Conservation (phyloP, 2,329 filamentous ascomycete species). For the Phialophora expanda region DNA sequence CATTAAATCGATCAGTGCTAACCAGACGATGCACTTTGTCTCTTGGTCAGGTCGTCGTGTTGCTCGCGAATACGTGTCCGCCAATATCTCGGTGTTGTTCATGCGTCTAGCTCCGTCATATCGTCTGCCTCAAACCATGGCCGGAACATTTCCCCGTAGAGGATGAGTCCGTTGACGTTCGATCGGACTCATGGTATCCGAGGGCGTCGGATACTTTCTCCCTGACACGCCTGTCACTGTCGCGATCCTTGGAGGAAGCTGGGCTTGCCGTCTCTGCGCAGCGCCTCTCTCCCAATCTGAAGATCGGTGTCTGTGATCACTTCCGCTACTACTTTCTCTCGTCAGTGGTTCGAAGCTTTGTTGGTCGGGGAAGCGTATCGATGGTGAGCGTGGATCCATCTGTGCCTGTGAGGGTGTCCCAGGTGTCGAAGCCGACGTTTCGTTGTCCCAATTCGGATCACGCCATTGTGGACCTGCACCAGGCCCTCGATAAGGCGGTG, state of each 20-base stretch:
- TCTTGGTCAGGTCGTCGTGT: neutral
- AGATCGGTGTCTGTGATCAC: conserved; percentile 30
- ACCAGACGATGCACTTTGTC: neutral
- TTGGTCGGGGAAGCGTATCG: conserved; percentile 31
- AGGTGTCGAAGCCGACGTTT: conserved; percentile 18
- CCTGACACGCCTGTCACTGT: conserved; percentile 38
- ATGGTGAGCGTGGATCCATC: conserved; percentile 27
- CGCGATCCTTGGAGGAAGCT: conserved; percentile 24
- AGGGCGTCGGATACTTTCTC: conserved; percentile 35
- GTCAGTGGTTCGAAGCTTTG: conserved; percentile 28
- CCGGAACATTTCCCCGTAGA: conserved; percentile 29
- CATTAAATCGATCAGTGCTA: neutral
- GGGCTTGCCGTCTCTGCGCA: conserved; percentile 25
- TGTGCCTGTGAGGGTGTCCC: conserved; percentile 21
- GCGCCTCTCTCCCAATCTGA: conserved; percentile 31
- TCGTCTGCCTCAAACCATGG: conserved; percentile 20
- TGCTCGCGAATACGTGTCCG: neutral
- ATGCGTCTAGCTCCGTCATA: neutral
- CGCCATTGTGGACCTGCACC: conserved; percentile 29
- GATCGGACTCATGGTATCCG: conserved; percentile 32
- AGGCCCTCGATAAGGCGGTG: conserved; percentile 21
- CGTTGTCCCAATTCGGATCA: conserved; percentile 30
- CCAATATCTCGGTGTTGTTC: neutral
- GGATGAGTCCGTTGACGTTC: conserved; percentile 32
- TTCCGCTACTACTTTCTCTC: conserved; percentile 35